phyloP scores from a whole-genome alignment of 2,329 filamentous ascomycete species.

The Huntiella bhutanensis region DNA sequence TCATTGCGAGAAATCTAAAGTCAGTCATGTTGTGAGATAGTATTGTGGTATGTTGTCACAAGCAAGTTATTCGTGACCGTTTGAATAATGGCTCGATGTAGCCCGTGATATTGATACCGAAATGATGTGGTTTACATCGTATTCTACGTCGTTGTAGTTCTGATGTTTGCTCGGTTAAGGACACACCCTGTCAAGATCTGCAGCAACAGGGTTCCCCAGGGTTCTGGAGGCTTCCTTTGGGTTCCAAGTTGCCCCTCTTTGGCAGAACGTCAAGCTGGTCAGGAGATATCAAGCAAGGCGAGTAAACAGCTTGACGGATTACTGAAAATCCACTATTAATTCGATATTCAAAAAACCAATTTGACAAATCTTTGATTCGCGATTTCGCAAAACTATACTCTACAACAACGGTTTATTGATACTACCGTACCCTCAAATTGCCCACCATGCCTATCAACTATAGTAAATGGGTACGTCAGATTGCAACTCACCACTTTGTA shows the following conservation, averaged over 20 bases:
- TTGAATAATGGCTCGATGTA: too few relatives aligned
- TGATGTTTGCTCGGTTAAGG: too few relatives aligned
- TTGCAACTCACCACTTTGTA: neutral
- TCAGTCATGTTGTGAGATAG: too few relatives aligned
- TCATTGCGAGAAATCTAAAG: too few relatives aligned
- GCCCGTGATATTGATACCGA: too few relatives aligned
- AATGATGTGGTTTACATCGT: too few relatives aligned
- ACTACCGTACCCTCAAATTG: constrained; percentile 1
- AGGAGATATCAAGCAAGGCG: too few relatives aligned
- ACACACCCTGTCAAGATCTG: too few relatives aligned
- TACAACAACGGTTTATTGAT: too few relatives aligned
- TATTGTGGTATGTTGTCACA: too few relatives aligned
- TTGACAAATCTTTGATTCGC: neutral
- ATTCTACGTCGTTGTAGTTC: too few relatives aligned
- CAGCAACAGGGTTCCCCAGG: neutral
- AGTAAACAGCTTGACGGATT: neutral
- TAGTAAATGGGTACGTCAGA: constrained; percentile 45
- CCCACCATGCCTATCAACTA: constrained; percentile 34
- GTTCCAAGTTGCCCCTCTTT: constrained; percentile 4
- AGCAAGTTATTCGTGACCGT: too few relatives aligned
- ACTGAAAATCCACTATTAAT: constrained; percentile 11
- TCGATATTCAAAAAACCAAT: constrained; percentile 15
- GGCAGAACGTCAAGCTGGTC: neutral
- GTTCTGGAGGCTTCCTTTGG: constrained; percentile 2
- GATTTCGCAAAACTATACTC: neutral